Evolutionary conservation across 2,329 filamentous ascomycete species (phyloP).

Genomic region (Aspergillus nomiae): DNA sequence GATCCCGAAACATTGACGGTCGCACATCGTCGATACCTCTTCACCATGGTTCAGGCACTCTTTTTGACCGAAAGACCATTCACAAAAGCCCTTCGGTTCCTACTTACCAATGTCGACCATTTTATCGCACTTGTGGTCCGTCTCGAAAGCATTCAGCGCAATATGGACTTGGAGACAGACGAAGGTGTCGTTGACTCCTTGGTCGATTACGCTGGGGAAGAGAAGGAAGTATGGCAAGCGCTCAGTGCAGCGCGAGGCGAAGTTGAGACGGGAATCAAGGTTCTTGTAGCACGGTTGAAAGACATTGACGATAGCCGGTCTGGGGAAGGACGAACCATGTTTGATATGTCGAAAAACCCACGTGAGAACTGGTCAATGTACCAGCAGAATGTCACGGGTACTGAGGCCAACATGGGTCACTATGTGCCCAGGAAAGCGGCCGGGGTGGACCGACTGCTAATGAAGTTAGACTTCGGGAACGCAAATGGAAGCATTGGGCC

Average conservation of each 20-base stretch:
- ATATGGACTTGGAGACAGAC: conserved; percentile 78
- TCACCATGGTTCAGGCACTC: conserved; percentile 57
- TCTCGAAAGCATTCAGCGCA: conserved; percentile 73
- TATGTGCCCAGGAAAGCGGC: conserved; percentile 75
- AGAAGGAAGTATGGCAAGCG: conserved; percentile 65
- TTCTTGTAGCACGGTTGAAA: conserved; percentile 57
- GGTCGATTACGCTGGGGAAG: conserved; percentile 71
- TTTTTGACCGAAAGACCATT: conserved; percentile 47
- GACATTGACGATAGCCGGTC: conserved; percentile 62
- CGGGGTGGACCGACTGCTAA: conserved; percentile 79
- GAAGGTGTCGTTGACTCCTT: conserved; percentile 78
- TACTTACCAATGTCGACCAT: conserved; percentile 67
- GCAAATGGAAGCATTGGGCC: conserved; percentile 22
- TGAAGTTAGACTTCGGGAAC: conserved; percentile 75
- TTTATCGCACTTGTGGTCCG: conserved; percentile 76
- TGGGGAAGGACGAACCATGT: conserved; percentile 38
- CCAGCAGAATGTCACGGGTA: conserved; percentile 24
- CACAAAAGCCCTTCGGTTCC: conserved; percentile 39
- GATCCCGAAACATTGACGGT: conserved; percentile 83
- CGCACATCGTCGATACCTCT: conserved; percentile 77
- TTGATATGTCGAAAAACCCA: conserved; percentile 32
- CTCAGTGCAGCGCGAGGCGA: conserved; percentile 64
- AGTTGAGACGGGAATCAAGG: conserved; percentile 68
- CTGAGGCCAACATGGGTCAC: conserved; percentile 24
- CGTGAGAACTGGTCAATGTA: conserved; percentile 30